Evolutionary conservation across 306 rosid genomes (phyloP), one percentile per base, ranked within the genome.

Genomic region (Quercus variabilis): DNA sequence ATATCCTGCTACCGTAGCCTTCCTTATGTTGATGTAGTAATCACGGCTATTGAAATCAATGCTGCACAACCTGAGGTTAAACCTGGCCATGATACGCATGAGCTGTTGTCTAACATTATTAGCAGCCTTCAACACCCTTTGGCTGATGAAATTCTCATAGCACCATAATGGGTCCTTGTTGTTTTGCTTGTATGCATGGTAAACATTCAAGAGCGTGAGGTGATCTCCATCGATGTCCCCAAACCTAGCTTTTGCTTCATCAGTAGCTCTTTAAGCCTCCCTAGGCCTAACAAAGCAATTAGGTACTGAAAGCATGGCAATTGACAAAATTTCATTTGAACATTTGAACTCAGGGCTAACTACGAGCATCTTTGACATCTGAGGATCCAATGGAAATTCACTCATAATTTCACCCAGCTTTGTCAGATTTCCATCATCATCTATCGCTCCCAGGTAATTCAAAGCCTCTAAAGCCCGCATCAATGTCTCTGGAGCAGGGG

Each of bases 221-320:
- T 94, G 99, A 79, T 94, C 97, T 75, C 99, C 99, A 78, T 94
- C 97, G 33, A 94, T 86, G 90, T 94, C 97, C 71, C 97, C 99
- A 77, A 94, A 94, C 91, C 91, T 88, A 83, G 99, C 97, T 84
- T 94, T 94, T 0, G 99, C 99, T 87, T 94, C 97, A 62, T 94
- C 95, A 4, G 99, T 97, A 78, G 97, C 93, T 90, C 91, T 92
- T 71, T 88, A 91, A 83, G 99, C 97, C 97, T 94, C 99, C 92
- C 97, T 94, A 90, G 99, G 99, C 99, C 99, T 95, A 90, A 94
- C 93, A 92, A 94, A 94, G 95, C 99, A 94, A 90, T 94, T 94
- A 93, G 97, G 97, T 92, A 94, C 98, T 92, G 97, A 94, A 28
- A 94, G 91, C 99, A 91, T 91, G 81, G 99, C 97, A 56, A 94